phyloP scores from a whole-genome alignment of 495 filamentous ascomycete genomes.

The Neurospora tetraspora region DNA sequence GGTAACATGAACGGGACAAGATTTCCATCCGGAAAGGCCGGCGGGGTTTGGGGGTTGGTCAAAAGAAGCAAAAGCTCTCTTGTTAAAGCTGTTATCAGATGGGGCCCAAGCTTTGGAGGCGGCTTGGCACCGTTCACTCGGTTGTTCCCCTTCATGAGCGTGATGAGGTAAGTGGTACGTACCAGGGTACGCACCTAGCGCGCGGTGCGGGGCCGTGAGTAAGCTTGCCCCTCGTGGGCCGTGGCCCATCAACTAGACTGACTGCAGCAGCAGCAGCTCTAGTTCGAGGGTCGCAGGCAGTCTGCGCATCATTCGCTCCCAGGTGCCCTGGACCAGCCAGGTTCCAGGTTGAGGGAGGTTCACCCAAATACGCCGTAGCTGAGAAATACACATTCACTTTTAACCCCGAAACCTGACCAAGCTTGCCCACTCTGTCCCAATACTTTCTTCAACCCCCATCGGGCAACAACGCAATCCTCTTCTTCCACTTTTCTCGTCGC shows the following conservation, averaged over 20 bases:
- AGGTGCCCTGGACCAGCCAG: background rate
- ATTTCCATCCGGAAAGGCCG: background rate
- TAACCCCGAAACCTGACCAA: slow-evolving; percentile 24
- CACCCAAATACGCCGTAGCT: slow-evolving; percentile 7
- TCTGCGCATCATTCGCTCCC: slow-evolving; percentile 19
- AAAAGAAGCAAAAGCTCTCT: background rate
- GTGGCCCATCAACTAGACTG: slow-evolving; percentile 7
- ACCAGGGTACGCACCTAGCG: slow-evolving; percentile 10
- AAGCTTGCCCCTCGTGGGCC: slow-evolving; percentile 25
- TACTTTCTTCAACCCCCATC: slow-evolving; percentile 14
- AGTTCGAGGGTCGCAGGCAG: slow-evolving; percentile 1
- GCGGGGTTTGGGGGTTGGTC: background rate
- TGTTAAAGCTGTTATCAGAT: background rate
- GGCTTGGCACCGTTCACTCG: background rate
- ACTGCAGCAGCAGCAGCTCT: background rate
- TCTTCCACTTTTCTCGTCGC: background rate
- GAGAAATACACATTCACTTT: slow-evolving; percentile 20
- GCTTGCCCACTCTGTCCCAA: slow-evolving; percentile 6
- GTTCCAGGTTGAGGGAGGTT: background rate
- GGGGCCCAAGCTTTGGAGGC: background rate
- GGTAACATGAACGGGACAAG: background rate
- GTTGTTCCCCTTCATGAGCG: background rate
- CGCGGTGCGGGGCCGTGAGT: slow-evolving; percentile 24
- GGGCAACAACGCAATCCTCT: slow-evolving; percentile 5
- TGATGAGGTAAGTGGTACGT: background rate